A percentile compares a stretch with the other conserved stretches of the same genome.
Conservation (phyloP, 805 yeast genomes). For the Ogataea allantospora region DNA sequence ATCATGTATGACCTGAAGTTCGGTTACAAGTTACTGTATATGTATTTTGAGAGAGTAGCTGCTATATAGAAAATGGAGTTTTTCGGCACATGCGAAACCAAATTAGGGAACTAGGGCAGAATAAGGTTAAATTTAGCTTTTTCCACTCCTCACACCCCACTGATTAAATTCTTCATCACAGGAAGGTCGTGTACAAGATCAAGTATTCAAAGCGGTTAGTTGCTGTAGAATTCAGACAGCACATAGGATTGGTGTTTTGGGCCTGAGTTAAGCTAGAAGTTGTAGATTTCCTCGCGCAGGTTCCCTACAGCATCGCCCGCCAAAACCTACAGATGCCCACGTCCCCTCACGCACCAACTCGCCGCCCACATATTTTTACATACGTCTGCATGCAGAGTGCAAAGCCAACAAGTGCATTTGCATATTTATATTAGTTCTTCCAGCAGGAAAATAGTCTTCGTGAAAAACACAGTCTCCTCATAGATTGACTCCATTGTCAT, state of each 20-base stretch:
- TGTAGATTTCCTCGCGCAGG: conserved; percentile 2
- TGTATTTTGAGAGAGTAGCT: conserved; percentile 53
- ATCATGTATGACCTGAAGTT: conserved; percentile 69
- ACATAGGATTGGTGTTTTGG: background rate
- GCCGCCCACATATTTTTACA: conserved; percentile 15
- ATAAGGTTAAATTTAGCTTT: background rate
- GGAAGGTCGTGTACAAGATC: conserved; percentile 7
- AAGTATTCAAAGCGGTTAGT: background rate
- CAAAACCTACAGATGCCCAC: conserved; percentile 6
- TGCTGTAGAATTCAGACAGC: background rate
- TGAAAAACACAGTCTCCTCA: conserved; percentile 7
- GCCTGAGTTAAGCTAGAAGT: background rate
- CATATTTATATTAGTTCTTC: conserved; percentile 17
- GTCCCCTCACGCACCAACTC: conserved; percentile 5
- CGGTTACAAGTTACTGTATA: conserved; percentile 69
- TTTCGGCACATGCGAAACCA: too few relatives aligned
- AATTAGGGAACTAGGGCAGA: too few relatives aligned
- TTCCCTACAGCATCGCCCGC: conserved; percentile 10
- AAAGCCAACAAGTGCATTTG: conserved; percentile 18
- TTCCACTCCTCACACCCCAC: conserved; percentile 10
- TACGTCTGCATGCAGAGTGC: conserved; percentile 19
- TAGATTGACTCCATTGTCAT: conserved; percentile 7
- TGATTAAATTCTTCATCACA: conserved; percentile 4
- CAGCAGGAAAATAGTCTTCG: conserved; percentile 10
- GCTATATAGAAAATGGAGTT: background rate